Percentiles rank a stretch among this genome's conserved stretches.
Evolutionary conservation across 176 grass and related monocot genomes (phyloP).

Genomic region (Aechmea fasciata): DNA sequence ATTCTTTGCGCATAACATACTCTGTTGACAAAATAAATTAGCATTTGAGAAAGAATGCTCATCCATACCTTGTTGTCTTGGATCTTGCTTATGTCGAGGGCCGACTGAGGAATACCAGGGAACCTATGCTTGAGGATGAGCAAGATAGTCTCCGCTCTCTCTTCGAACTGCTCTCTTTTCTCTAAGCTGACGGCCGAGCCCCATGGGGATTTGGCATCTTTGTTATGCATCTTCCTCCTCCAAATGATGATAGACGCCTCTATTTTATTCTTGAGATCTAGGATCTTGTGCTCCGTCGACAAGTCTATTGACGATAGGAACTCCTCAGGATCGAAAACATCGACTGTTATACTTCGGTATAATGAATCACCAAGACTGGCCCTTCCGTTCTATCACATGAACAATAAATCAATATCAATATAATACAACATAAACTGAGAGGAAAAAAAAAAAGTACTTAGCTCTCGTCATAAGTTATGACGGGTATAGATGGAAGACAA

Average conservation of each 20-base stretch:
- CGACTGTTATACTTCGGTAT: constrained; percentile 83
- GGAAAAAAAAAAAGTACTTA: neutral
- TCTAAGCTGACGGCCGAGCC: constrained; percentile 72
- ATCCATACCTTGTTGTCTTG: constrained; percentile 69
- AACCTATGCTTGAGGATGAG: constrained; percentile 92
- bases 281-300: constrained; percentile 91
- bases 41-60: neutral
- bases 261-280: constrained; percentile 91
- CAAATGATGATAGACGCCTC: constrained; percentile 98
- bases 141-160: constrained; percentile 83
- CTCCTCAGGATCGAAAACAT: constrained; percentile 74
- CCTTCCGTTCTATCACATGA: constrained; percentile 51
- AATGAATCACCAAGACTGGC: constrained; percentile 80
- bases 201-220: constrained; percentile 86
- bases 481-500: neutral
- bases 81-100: constrained; percentile 88
- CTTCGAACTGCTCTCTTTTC: constrained; percentile 96
- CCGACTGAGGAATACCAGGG: constrained; percentile 82
- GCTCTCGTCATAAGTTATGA: neutral
- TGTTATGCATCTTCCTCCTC: constrained; percentile 95
- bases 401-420: neutral
- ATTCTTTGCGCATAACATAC: too few relatives aligned
- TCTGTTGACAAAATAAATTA: too few relatives aligned
- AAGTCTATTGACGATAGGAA: constrained; percentile 78
- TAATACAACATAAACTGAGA: neutral